Evolutionary conservation across 1,284 basidiomycete species (phyloP).

Genomic region (Ceraceosorus guamensis): DNA sequence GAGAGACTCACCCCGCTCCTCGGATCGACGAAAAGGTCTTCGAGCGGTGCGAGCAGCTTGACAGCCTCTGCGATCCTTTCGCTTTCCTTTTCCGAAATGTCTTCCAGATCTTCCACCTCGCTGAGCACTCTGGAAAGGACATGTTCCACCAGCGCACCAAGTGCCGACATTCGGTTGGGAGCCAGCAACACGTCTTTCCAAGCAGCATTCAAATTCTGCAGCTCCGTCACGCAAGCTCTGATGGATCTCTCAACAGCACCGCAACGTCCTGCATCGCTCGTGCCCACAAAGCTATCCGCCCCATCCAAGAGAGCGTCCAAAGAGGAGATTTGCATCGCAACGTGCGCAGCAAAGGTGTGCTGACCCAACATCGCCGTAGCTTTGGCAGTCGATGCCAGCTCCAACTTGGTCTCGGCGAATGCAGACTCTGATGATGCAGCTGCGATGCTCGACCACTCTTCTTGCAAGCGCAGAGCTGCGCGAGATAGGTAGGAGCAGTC

Average conservation of each 20-base stretch:
- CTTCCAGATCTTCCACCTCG: conserved; percentile 69
- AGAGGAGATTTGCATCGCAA: conserved; percentile 50
- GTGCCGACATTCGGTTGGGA: conserved; percentile 34
- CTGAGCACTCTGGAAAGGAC: conserved; percentile 64
- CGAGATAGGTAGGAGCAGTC: conserved; percentile 58
- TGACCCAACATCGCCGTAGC: conserved; percentile 21
- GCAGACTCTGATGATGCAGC: background rate
- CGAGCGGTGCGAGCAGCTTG: conserved; percentile 64
- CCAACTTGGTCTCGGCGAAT: conserved; percentile 4
- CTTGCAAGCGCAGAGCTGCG: background rate
- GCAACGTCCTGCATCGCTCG: conserved; percentile 67
- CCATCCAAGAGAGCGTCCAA: conserved; percentile 57
- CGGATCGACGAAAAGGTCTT: conserved; percentile 66
- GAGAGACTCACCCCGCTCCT: conserved; percentile 53
- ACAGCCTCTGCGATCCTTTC: conserved; percentile 73
- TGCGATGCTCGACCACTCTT: background rate
- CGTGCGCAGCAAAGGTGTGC: conserved; percentile 30
- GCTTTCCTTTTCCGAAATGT: conserved; percentile 87
- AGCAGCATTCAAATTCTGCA: conserved; percentile 61
- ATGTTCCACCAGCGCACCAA: conserved; percentile 70
- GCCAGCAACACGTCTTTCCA: conserved; percentile 61
- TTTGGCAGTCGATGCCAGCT: conserved; percentile 23
- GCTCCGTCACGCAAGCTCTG: conserved; percentile 60
- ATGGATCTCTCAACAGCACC: conserved; percentile 69
- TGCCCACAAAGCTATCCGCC: conserved; percentile 65